Percentiles rank a stretch among this genome's conserved stretches.
Conservation (phyloP, 352 stramenopile genomes). For the Pythium rhizo-oryzae region DNA sequence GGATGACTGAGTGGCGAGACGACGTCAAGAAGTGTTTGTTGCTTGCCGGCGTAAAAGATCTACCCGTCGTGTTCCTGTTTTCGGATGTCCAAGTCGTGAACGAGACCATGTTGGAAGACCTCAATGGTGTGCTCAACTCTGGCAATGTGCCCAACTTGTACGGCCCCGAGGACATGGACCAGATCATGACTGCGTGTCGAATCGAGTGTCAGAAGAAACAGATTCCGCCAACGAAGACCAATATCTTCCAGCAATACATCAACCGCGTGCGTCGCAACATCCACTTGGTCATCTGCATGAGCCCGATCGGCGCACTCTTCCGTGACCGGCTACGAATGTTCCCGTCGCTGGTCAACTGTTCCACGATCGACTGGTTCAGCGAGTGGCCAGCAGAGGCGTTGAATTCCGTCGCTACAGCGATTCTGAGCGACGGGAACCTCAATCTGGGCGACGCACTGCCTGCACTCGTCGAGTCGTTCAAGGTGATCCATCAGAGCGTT, state of each 20-base stretch:
- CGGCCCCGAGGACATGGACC: slow-evolving; percentile 90
- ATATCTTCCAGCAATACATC: slow-evolving; percentile 95
- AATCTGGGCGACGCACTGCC: slow-evolving; percentile 55
- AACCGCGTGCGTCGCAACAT: slow-evolving; percentile 92
- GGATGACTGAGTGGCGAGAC: slow-evolving; percentile 92
- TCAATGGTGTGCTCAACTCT: slow-evolving; percentile 96
- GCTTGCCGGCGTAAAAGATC: slow-evolving; percentile 91
- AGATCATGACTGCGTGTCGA: slow-evolving; percentile 89
- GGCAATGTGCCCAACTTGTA: slow-evolving; percentile 95
- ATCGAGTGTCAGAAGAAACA: slow-evolving; percentile 93
- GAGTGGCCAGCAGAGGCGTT: slow-evolving; percentile 86
- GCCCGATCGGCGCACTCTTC: slow-evolving; percentile 77
- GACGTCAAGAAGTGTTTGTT: slow-evolving; percentile 93
- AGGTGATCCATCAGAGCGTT: slow-evolving; percentile 91
- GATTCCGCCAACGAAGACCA: slow-evolving; percentile 92
- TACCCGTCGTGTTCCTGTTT: slow-evolving; percentile 93
- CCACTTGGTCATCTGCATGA: slow-evolving; percentile 91
- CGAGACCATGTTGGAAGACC: slow-evolving; percentile 95
- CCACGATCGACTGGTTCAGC: slow-evolving; percentile 90
- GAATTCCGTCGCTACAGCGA: slow-evolving; percentile 84
- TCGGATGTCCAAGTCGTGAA: slow-evolving; percentile 95
- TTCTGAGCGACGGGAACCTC: slow-evolving; percentile 79
- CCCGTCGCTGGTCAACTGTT: slow-evolving; percentile 88
- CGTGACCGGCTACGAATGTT: slow-evolving; percentile 87
- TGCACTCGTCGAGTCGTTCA: slow-evolving; percentile 81